A percentile compares a stretch with the other conserved stretches of the same genome.
Conservation (phyloP, 768 basidiomycete genomes). For the Hericium coralloides region DNA sequence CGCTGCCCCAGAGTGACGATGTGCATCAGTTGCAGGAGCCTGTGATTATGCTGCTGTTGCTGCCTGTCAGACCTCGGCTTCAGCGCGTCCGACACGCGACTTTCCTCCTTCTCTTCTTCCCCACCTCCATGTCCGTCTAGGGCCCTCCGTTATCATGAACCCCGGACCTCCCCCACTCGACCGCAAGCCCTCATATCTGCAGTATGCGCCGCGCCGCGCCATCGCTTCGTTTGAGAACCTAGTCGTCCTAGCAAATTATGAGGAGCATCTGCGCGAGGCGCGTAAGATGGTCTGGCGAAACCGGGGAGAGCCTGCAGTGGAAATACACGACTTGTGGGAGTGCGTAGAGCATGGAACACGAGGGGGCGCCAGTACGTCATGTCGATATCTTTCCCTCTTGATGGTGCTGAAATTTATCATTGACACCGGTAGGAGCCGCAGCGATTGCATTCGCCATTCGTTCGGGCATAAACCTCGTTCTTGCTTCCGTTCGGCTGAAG, state of each 20-base stretch:
- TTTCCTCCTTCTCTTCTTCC: not conserved
- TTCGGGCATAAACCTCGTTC: conserved; percentile 72
- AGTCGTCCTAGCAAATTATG: conserved; percentile 76
- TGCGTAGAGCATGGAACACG: conserved; percentile 62
- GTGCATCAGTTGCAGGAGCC: no score
- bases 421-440: conserved; percentile 57
- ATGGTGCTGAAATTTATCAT: not conserved
- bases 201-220: conserved; percentile 45
- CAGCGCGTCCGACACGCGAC: not conserved
- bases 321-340: conserved; percentile 52
- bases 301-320: conserved; percentile 64
- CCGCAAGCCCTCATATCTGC: conserved; percentile 29
- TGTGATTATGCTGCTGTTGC: no score
- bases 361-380: conserved; percentile 61
- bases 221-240: conserved; percentile 79
- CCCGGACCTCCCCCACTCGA: not conserved
- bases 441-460: conserved; percentile 74
- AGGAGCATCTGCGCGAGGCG: conserved; percentile 63
- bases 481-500: conserved; percentile 67
- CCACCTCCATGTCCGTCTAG: not conserved
- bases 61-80: no score
- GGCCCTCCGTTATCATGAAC: not conserved
- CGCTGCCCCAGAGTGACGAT: no score
- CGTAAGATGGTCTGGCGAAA: conserved; percentile 80
- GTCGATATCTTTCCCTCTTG: not conserved